Conservation (phyloP, 257 asterid species). For the Rauvolfia tetraphylla region DNA sequence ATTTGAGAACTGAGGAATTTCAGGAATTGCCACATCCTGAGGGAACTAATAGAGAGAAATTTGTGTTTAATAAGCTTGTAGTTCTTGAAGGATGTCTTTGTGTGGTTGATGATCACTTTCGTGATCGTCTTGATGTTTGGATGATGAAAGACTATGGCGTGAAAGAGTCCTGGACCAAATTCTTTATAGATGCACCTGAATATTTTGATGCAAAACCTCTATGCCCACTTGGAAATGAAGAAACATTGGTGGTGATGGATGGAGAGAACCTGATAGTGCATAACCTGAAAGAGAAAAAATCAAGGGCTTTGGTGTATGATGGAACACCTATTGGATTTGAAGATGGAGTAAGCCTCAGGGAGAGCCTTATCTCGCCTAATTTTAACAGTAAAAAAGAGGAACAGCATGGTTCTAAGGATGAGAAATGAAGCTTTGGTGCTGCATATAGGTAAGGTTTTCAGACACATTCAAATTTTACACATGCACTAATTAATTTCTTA, state of each 20-base stretch:
- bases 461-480: too few species aligned
- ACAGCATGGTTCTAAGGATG: too few species aligned
- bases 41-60: slow-evolving; percentile 15
- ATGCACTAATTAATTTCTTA: too few species aligned
- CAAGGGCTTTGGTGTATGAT: slow-evolving; percentile 21
- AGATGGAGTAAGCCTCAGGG: slow-evolving; percentile 23
- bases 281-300: slow-evolving; percentile 8
- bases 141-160: slow-evolving; percentile 37
- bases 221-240: slow-evolving; percentile 24
- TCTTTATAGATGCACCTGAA: slow-evolving; percentile 10
- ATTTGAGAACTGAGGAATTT: slow-evolving; percentile 29
- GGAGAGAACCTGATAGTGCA: slow-evolving; percentile 15
- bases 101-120: slow-evolving; percentile 16
- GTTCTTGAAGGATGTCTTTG: slow-evolving; percentile 44
- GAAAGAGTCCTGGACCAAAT: slow-evolving; percentile 34
- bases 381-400: not conserved
- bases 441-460: too few species aligned
- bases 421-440: too few species aligned
- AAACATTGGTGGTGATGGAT: slow-evolving; percentile 25
- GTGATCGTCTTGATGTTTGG: slow-evolving; percentile 29
- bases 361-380: slow-evolving; percentile 29
- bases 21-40: slow-evolving; percentile 37
- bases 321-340: slow-evolving; percentile 20
- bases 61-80: slow-evolving; percentile 27
- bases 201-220: slow-evolving; percentile 12